Conservation (phyloP, 345 rosid genomes). For the Adansonia digitata region DNA sequence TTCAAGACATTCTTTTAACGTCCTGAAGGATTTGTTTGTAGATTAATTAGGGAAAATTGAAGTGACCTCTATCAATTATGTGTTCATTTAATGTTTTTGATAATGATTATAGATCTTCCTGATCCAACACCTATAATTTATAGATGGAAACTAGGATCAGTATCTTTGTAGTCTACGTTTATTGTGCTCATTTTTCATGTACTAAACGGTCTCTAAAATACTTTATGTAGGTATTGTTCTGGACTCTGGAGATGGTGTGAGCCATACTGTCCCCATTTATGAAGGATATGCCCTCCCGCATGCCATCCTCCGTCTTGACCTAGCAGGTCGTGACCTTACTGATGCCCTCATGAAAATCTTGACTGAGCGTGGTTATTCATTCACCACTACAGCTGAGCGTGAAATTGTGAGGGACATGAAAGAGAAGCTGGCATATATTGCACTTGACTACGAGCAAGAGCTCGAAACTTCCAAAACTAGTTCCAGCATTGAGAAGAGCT, state of each 20-base stretch:
- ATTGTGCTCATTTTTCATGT: background rate
- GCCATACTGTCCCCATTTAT: conserved; percentile 61
- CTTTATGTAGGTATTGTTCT: conserved; percentile 43
- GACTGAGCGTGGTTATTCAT: conserved; percentile 61
- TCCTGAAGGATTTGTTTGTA: background rate
- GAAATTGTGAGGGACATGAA: conserved; percentile 67
- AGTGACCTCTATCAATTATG: background rate
- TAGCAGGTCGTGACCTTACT: conserved; percentile 53
- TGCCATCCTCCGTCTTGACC: conserved; percentile 59
- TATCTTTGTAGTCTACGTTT: background rate
- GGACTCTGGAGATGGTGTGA: conserved; percentile 70
- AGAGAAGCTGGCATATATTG: conserved; percentile 62
- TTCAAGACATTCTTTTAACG: background rate
- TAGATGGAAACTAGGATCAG: background rate
- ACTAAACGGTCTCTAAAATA: conserved; percentile 2
- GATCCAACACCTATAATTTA: background rate
- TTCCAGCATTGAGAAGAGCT: conserved; percentile 59
- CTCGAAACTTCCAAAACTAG: conserved; percentile 57
- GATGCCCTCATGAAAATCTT: conserved; percentile 62
- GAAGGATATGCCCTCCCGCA: conserved; percentile 66
- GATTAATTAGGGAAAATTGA: background rate
- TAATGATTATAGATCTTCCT: background rate
- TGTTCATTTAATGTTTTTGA: background rate
- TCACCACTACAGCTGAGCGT: conserved; percentile 74
- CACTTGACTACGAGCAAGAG: conserved; percentile 68